Evolutionary conservation across 169 alveolate genomes (phyloP).

Genomic region (Eimeria maxima): DNA sequence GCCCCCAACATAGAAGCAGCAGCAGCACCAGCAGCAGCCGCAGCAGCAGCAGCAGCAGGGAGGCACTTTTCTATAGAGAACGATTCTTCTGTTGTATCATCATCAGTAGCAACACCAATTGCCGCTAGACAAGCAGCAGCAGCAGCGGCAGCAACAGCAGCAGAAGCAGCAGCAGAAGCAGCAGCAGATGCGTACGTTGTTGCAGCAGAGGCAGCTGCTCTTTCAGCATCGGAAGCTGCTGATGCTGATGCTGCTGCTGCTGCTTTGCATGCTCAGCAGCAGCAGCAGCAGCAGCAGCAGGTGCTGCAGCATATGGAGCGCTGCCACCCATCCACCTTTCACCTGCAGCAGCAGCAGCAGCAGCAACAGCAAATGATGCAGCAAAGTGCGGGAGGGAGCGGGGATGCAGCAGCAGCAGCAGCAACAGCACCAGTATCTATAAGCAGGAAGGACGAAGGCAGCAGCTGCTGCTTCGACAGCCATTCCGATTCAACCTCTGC

Average conservation of each 20-base stretch:
- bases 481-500: not conserved
- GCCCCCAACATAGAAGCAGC: conserved; percentile 21
- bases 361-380: conserved; percentile 25
- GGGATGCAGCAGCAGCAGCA: conserved; percentile 41
- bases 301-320: not conserved
- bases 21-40: conserved; percentile 47
- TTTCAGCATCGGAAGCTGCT: not conserved
- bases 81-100: conserved; percentile 11
- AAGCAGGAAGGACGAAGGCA: not conserved
- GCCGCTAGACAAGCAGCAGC: conserved; percentile 33
- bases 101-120: conserved; percentile 60
- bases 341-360: conserved; percentile 7
- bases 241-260: conserved; percentile 9
- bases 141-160: conserved; percentile 19
- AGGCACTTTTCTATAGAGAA: not conserved
- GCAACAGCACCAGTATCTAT: conserved; percentile 8
- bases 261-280: not conserved
- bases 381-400: not conserved
- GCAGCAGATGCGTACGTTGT: conserved; percentile 40
- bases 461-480: conserved; percentile 20
- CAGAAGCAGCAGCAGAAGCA: conserved; percentile 54
- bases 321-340: not conserved
- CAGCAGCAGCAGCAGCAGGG: conserved; percentile 41
- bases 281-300: conserved; percentile 66
- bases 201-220: conserved; percentile 49